Base-by-base conservation (phyloP, 139 green algal species). In the Chlamydomonas asymmetrica region DNA sequence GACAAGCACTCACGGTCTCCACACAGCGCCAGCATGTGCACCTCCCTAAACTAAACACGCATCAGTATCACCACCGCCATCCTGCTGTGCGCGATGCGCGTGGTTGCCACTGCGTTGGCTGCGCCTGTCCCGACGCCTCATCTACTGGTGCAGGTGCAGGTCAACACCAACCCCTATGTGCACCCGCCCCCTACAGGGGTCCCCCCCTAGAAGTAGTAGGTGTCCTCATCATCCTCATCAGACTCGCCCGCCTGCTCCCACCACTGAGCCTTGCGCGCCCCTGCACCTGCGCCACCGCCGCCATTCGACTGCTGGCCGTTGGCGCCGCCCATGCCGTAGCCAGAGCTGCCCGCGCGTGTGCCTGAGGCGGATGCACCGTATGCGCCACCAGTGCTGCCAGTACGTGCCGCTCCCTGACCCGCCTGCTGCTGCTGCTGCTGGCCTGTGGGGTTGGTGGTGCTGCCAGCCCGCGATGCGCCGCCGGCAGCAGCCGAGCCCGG, bases 171-270 rank as follows among this genome's bases (percentile, higher is more conserved):
- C n/a, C n/a, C n/a, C n/a, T n/a, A n/a, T n/a, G n/a, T n/a, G n/a
- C n/a, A n/a, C n/a, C n/a, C n/a, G n/a, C n/a, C n/a, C n/a, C n/a
- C n/a, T n/a, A n/a, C n/a, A n/a, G n/a, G n/a, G n/a, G n/a, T n/a
- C n/a, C n/a, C n/a, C n/a, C 27, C 62, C 61, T 57, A 76, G 29
- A 68, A 77, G 41, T 62, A 52, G 71, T 69, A 77, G 5, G 59
- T 25, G 22, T 77, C 71, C 41, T 38, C 2, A 25, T 77, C 71
- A 22, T 69, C 59, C 0, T 77, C 71, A 9, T 69, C 71, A 0
- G 59, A 69, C 9, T 45, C 27, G 23, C 49, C 71, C 0, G 2
- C 32, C 8, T 59, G 59, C 32, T 77, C 71, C 59, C 59, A 77
- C 71, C 71, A 77, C 22, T 69, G 1, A 5, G 38, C 38, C 7